phyloP scores from a whole-genome alignment of 305 asterid genomes.

The Solanum hybrid region DNA sequence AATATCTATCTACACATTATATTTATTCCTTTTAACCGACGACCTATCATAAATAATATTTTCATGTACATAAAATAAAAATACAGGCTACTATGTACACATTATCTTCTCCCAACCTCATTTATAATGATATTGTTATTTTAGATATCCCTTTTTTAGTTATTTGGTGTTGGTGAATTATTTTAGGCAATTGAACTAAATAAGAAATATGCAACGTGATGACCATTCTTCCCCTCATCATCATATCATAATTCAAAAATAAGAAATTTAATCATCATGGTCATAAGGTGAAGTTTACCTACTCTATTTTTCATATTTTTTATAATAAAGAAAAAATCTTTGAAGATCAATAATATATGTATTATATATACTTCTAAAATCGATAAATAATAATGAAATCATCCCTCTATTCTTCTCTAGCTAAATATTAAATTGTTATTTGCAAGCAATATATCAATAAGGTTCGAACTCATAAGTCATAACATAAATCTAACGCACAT shows the following conservation, averaged over 20 bases:
- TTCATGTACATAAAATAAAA: neutral
- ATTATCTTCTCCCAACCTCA: neutral
- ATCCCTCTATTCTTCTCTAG: neutral
- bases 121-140: neutral
- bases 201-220: neutral
- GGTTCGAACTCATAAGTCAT: rapidly evolving
- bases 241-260: neutral
- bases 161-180: neutral
- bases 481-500: neutral
- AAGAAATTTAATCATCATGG: neutral
- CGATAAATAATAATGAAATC: neutral
- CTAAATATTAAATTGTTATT: neutral
- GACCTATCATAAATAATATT: neutral
- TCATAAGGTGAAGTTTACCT: neutral
- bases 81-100: neutral
- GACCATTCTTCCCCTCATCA: neutral
- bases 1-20: neutral
- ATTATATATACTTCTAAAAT: no score
- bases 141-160: neutral
- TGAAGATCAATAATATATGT: neutral
- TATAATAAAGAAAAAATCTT: neutral
- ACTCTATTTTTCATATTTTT: neutral
- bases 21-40: neutral
- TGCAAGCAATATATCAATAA: neutral
- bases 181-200: neutral